Evolutionary conservation across 1,284 basidiomycete species (phyloP), one percentile per base, ranked within the genome.

Genomic region (Papiliotrema terrestris): DNA sequence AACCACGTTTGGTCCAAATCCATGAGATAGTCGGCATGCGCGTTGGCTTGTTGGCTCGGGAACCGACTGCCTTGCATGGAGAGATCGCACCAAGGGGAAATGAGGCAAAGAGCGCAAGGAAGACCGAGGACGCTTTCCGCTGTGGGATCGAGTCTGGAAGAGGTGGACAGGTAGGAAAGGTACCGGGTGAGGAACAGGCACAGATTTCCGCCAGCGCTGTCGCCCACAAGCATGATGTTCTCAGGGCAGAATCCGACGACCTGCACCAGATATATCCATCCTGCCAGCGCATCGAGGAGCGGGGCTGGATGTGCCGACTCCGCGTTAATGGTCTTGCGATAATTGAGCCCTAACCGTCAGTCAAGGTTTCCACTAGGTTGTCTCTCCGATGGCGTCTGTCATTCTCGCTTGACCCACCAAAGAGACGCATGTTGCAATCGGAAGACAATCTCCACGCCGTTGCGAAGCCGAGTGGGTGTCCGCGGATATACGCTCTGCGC

Each of bases 131-230:
- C 11, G 29, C 6, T 11, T 32, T 5, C 29, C 11, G 17, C n/a
- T 42, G 8, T 1, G 73, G 75, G 25, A 79, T 78, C 13, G 84
- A 83, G 26, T 78, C 72, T 17, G 80, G 79, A 14, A 81, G 62
- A 6, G 29, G 29, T 42, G n/a, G 63, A 59, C 37, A 74, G 68
- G 6, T 54, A 50, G 32, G 37, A 23, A 29, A 74, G 44, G 59
- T 61, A 74, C 13, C 72, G 51, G 15, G 62, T 52, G n/a, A 72
- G 51, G 2, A 84, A 82, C 2, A 87, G 77, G 0, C 82, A 83
- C 2, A 62, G 58, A 63, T 86, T 85, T 1, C 83, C 86, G 3
- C 86, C 86, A 0, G 86, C 85, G 49, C 81, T 83, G 61, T 87
- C 85, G 32, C 86, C 86, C 6, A 82, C 78, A 32, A 88, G 66